Evolutionary conservation across 2,329 filamentous ascomycete genomes (phyloP), one percentile per base, ranked within the genome.

Genomic region (Paraphoma chrysanthemicola): DNA sequence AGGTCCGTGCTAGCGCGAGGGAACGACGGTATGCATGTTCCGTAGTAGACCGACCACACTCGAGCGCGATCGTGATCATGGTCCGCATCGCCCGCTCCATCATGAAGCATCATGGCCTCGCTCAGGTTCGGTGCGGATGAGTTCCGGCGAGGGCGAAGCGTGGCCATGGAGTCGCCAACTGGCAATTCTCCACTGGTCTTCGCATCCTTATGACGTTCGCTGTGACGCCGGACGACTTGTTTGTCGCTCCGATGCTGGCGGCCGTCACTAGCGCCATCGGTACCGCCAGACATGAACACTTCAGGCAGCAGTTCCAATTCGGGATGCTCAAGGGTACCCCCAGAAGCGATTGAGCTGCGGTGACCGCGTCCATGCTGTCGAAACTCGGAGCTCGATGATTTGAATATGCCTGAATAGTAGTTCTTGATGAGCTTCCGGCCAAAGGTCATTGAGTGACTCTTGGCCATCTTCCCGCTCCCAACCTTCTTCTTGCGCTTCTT

Each of bases 381-480:
- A 57, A 73, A 79, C 54, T 71, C 78, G 29, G 63, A 70, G 63
- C 63, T 80, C 39, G 77, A 75, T 44, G 69, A 73, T 48, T 72
- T 73, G 64, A 82, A 80, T 6, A 82, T 67, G 17, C 72, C 77
- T 2, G 74, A 69, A 56, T 82, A 83, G 52, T 82, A 83, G 52
- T 82, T 81, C 44, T 76, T 78, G 29, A 79, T 57, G 18, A 82
- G 73, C 1, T 60, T 67, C 14, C 73, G 75, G 6, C 76, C 73
- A 53, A 81, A 78, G 0, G 73, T 79, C 69, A 79, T 75, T 1
- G 78, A 79, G 29, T 71, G 71, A 46, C 75, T 78, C 78, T 90
- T 91, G 18, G 91, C 83, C 39, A 88, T 88, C 62, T 92, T 87
- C 53, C 85, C 82, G 58, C 88, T 88, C 45, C 85, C 85, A 23